Conservation (phyloP, 495 filamentous ascomycete genomes). For the Zalerion maritima region DNA sequence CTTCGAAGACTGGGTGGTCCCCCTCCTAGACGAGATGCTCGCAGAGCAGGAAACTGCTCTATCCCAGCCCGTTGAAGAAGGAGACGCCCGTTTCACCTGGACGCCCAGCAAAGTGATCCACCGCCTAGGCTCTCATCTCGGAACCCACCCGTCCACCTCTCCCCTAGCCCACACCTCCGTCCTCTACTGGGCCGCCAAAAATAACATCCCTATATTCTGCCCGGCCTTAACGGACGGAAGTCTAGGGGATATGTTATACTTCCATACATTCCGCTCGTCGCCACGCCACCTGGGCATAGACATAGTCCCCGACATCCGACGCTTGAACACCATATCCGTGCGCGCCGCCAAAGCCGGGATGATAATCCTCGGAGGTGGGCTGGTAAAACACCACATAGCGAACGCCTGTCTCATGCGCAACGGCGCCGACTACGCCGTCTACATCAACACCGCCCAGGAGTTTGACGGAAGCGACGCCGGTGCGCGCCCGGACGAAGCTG, state of each 20-base stretch:
- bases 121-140: slow-evolving; percentile 80
- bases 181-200: slow-evolving; percentile 87
- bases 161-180: slow-evolving; percentile 75
- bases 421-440: slow-evolving; percentile 89
- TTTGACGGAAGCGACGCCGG: slow-evolving; percentile 97
- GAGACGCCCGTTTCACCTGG: slow-evolving; percentile 66
- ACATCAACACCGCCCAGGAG: slow-evolving; percentile 91
- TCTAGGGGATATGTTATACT: slow-evolving; percentile 93
- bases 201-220: slow-evolving; percentile 92
- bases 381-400: slow-evolving; percentile 95
- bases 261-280: slow-evolving; percentile 80
- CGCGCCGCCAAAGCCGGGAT: slow-evolving; percentile 73
- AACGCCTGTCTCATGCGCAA: slow-evolving; percentile 96
- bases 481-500: slow-evolving; percentile 87
- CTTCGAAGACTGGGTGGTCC: slow-evolving; percentile 94
- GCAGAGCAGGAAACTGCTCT: slow-evolving; percentile 75
- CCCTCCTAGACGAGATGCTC: slow-evolving; percentile 80
- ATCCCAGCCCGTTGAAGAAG: slow-evolving; percentile 33
- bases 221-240: slow-evolving; percentile 91
- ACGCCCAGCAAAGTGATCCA: slow-evolving; percentile 79
- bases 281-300: slow-evolving; percentile 68
- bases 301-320: slow-evolving; percentile 78
- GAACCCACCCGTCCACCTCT: too few relatives aligned
- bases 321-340: slow-evolving; percentile 79
- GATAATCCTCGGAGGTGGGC: slow-evolving; percentile 83